Evolutionary conservation across 495 filamentous ascomycete species (phyloP).

Genomic region (Evansstolkia leycettana): DNA sequence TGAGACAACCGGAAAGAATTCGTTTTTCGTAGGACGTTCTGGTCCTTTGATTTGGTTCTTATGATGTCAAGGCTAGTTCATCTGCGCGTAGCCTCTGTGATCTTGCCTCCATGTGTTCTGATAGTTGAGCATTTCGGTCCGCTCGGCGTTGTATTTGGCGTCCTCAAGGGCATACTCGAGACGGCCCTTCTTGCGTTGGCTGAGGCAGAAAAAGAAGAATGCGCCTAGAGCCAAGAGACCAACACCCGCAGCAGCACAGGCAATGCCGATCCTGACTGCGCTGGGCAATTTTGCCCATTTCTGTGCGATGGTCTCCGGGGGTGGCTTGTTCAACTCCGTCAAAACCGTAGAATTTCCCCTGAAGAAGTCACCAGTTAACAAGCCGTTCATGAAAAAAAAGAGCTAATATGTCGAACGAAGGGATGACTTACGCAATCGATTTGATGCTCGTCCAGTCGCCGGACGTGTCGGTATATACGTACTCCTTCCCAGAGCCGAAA

Average conservation of each 20-base stretch:
- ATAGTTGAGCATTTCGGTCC: constrained; percentile 49
- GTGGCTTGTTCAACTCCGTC: constrained; percentile 17
- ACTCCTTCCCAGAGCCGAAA: constrained; percentile 54
- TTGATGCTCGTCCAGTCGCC: constrained; percentile 66
- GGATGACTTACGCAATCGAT: constrained; percentile 38
- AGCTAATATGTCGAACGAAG: not conserved
- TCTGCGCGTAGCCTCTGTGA: constrained; percentile 23
- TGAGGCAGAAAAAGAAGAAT: constrained; percentile 49
- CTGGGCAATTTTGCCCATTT: constrained; percentile 45
- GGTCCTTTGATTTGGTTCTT: not conserved
- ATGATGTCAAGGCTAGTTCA: constrained; percentile 11
- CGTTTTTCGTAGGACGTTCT: not conserved
- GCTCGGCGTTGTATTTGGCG: constrained; percentile 43
- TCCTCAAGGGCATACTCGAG: constrained; percentile 47
- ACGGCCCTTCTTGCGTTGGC: constrained; percentile 53
- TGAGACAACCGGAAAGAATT: not conserved
- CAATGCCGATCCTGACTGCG: constrained; percentile 46
- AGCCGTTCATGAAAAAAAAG: not conserved
- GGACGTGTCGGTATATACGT: constrained; percentile 51
- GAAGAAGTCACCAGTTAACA: constrained; percentile 3
- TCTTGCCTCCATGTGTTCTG: constrained; percentile 28
- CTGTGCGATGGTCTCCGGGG: constrained; percentile 33
- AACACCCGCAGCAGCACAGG: constrained; percentile 34
- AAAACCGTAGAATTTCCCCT: constrained; percentile 54
- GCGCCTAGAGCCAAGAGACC: constrained; percentile 36